Percentiles rank a stretch among this genome's conserved stretches.
Conservation (phyloP, 2,329 filamentous ascomycete genomes). For the Arthrobotrys musiformis region DNA sequence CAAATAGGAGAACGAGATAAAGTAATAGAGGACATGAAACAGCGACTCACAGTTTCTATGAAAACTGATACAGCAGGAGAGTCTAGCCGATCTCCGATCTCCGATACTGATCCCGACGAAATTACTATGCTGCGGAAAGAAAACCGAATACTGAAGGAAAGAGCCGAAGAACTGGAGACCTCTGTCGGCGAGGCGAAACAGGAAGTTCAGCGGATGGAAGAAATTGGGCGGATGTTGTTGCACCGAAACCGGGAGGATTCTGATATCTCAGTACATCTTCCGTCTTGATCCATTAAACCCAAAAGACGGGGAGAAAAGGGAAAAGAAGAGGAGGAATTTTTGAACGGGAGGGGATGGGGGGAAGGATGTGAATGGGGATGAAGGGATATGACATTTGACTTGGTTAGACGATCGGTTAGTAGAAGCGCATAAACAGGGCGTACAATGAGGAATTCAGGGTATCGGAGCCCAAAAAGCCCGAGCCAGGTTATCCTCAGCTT, state of each 20-base stretch:
- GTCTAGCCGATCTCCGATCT: not conserved
- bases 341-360: not conserved
- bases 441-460: not conserved
- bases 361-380: not conserved
- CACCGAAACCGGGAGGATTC: slow-evolving; percentile 31
- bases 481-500: slow-evolving; percentile 10
- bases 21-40: slow-evolving; percentile 43
- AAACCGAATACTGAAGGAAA: slow-evolving; percentile 38
- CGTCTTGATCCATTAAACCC: not conserved
- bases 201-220: slow-evolving; percentile 47
- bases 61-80: slow-evolving; percentile 14
- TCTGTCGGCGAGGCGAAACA: slow-evolving; percentile 34
- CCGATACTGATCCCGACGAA: slow-evolving; percentile 27
- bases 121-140: slow-evolving; percentile 24
- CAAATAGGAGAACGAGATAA: slow-evolving; percentile 37
- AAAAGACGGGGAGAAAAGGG: not conserved
- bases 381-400: not conserved
- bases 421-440: not conserved
- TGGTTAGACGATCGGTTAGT: not conserved
- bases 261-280: slow-evolving; percentile 16
- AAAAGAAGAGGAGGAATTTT: too few relatives aligned
- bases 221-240: slow-evolving; percentile 48
- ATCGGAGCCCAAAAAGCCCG: slow-evolving; percentile 4
- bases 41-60: slow-evolving; percentile 25
- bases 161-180: slow-evolving; percentile 28